Evolutionary conservation across 441 rosid species (phyloP), one percentile per base, ranked within the genome.

Genomic region (Gossypium davidsonii): DNA sequence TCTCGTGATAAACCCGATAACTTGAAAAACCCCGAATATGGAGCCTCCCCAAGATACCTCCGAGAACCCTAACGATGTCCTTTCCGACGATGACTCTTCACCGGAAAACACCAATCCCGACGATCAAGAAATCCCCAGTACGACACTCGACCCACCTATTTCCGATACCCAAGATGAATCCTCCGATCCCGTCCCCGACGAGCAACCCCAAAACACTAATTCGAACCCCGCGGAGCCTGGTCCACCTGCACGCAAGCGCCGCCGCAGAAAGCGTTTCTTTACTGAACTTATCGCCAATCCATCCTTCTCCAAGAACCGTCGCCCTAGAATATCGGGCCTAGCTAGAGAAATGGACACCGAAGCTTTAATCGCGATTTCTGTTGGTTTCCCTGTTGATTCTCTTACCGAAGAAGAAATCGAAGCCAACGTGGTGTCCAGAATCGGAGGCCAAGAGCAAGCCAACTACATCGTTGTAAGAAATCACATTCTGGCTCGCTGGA

Each of bases 371-470:
- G 97, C 96, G 1, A 85, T 85, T 76, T 94, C 97, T 0, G 93
- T 91, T 0, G 98, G 98, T 8, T 94, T 94, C 68, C 98, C 98
- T 2, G 92, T 89, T 2, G 92, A 90, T 77, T 94, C 96, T 2
- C 89, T 94, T 2, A 91, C 94, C 0, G 97, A 94, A 80, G 99
- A 94, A 79, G 98, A 94, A 80, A 94, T 92, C 12, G 97, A 94
- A 85, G 97, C 94, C 0, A 88, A 89, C 66, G 99, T 90, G 4
- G 96, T 94, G 39, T 76, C 82, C 0, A 84, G 74, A 17, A 84
- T 91, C 1, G 97, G 98, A 10, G 93, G 97, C 3, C 80, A 79
- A 3, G 94, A 94, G 65, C 98, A 92, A 60, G 76, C 87, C 1
- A 87, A 92, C 74, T 94, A 91, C 72, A 84, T 92, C 4, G 87